Conservation (phyloP, 495 filamentous ascomycete species). For the Penicillium turbatum region DNA sequence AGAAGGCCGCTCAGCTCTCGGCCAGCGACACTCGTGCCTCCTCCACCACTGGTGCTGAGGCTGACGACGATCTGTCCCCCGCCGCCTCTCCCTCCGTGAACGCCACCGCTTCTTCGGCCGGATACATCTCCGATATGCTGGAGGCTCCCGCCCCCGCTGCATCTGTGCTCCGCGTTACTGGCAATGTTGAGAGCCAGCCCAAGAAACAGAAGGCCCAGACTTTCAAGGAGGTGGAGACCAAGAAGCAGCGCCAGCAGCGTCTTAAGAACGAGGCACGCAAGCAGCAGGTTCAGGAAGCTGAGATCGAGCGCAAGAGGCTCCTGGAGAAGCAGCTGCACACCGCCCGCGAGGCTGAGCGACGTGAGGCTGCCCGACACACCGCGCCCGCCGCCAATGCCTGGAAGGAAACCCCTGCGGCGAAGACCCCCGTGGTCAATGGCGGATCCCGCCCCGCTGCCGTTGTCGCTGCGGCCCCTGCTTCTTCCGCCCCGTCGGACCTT, state of each 20-base stretch:
- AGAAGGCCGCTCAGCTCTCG: constrained; percentile 40
- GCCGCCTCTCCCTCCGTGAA: constrained; percentile 53
- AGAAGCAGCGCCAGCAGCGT: constrained; percentile 87
- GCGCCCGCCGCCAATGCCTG: constrained; percentile 60
- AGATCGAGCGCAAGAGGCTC: constrained; percentile 64
- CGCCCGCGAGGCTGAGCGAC: constrained; percentile 74
- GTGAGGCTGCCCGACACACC: constrained; percentile 65
- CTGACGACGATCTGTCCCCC: constrained; percentile 74
- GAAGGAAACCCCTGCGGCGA: constrained; percentile 28
- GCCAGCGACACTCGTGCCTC: constrained; percentile 45
- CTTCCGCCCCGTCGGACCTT: constrained; percentile 5
- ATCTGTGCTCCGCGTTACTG: constrained; percentile 72
- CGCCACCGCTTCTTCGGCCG: constrained; percentile 47
- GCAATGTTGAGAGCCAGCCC: constrained; percentile 53
- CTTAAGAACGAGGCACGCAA: constrained; percentile 75
- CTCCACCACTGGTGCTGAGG: constrained; percentile 74
- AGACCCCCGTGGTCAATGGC: constrained; percentile 30
- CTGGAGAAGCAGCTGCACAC: constrained; percentile 76
- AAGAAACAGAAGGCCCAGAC: constrained; percentile 62
- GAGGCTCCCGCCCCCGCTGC: constrained; percentile 64
- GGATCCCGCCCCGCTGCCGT: constrained; percentile 28
- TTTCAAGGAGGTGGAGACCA: constrained; percentile 60
- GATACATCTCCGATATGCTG: constrained; percentile 82
- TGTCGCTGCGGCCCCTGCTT: constrained; percentile 28
- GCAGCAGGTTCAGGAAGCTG: constrained; percentile 63